A percentile compares a stretch with the other conserved stretches of the same genome.
Conservation (phyloP, 2,329 filamentous ascomycete species). For the Huntiella abstrusa region DNA sequence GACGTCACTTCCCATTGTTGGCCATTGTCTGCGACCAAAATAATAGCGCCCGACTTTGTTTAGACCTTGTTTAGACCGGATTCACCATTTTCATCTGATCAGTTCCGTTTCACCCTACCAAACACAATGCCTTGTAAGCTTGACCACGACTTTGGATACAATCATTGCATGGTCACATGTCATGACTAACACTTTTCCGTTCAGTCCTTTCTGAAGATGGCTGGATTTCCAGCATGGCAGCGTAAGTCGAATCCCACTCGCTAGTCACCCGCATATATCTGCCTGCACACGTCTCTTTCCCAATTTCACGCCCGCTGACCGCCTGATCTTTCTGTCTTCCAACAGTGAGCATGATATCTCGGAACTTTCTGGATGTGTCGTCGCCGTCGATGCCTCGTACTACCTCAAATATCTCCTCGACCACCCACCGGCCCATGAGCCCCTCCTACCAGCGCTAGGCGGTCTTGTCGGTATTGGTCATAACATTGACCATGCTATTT, state of each 20-base stretch:
- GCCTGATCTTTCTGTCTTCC: constrained; percentile 3
- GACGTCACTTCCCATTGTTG: too few species aligned
- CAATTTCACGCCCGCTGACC: not conserved
- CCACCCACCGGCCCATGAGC: constrained; percentile 54
- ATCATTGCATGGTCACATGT: not conserved
- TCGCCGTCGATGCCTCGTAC: constrained; percentile 79
- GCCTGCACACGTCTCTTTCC: not conserved
- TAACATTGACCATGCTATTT: constrained; percentile 60
- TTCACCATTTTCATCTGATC: too few species aligned
- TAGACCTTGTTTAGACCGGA: too few species aligned
- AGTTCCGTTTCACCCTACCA: not conserved
- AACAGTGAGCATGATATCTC: constrained; percentile 41
- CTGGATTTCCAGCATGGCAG: constrained; percentile 22
- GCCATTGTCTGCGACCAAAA: too few species aligned
- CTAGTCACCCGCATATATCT: too few species aligned
- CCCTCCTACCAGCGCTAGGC: constrained; percentile 73
- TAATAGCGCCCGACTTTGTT: too few species aligned
- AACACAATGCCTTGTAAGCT: constrained; percentile 21
- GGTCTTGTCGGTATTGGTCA: constrained; percentile 64
- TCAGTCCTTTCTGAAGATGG: constrained; percentile 22
- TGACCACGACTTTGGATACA: not conserved
- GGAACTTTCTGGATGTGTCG: constrained; percentile 52
- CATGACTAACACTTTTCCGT: not conserved
- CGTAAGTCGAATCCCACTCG: constrained; percentile 15
- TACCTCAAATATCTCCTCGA: constrained; percentile 68